Evolutionary conservation across 2,329 filamentous ascomycete genomes (phyloP), one percentile per base, ranked within the genome.

Genomic region (Alternaria atra): DNA sequence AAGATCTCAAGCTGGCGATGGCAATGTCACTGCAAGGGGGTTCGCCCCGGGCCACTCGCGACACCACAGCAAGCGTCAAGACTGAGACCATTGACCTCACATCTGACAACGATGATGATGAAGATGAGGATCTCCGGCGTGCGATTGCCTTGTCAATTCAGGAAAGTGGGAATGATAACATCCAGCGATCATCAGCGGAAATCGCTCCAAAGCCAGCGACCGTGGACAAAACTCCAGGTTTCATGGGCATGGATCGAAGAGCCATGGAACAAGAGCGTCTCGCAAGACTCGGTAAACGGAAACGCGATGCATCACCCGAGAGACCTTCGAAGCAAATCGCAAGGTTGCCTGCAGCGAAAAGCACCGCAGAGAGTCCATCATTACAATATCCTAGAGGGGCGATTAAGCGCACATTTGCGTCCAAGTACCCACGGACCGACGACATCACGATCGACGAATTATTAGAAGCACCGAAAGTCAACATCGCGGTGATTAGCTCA

Each of bases 381-480:
- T 23, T 73, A 8, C 79, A 84, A 55, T 90, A 85, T 70, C 84
- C 85, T 0, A 67, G 75, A 3, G 94, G 94, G 1, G 81, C 84
- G 0, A 87, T 98, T 47, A 95, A 92, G 79, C 92, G 91, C 72
- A 98, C 95, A 0, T 94, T 91, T 87, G 88, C 87, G 0, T 82
- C 82, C 35, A 89, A 90, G 3, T 87, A 86, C 64, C 81, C 85
- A 2, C 84, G 91, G 35, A 82, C 77, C 0, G 86, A 93, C 63
- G 92, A 97, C 64, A 92, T 98, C 73, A 95, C 89, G 61, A 89
- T 98, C 40, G 92, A 97, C 71, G 93, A 97, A 75, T 86, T 97
- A 0, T 79, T 97, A 1, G 91, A 97, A 75, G 89, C 87, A 62
- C 80, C 87, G 2, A 84, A 89, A 12, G 82, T 98, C 8, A 83